Evolutionary conservation across 2,329 filamentous ascomycete species (phyloP), one percentile per base, ranked within the genome.

Genomic region (Epicoccum nigrum): DNA sequence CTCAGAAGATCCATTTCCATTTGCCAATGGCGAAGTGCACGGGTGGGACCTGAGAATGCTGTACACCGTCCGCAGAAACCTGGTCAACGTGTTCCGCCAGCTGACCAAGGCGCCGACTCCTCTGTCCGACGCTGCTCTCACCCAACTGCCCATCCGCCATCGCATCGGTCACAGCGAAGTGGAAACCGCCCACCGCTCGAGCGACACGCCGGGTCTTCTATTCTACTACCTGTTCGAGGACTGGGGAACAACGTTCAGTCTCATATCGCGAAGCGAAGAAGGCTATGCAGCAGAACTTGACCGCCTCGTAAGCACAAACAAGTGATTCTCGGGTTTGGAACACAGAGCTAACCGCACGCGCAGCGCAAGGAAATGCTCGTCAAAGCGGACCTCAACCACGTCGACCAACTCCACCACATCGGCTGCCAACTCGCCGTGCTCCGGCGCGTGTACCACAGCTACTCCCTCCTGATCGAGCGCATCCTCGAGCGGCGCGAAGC

Each of bases 201-300:
- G 79, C 2, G 84, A 86, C 59, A 79, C 80, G 1, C 80, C 84
- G 0, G 84, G 83, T 16, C 75, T 85, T 16, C 72, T 87, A 2
- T 86, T 87, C 70, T 87, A 86, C 66, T 87, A 86, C 60, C 72
- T 87, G 0, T 87, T 87, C 60, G 85, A 88, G 62, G 85, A 87
- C 63, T 87, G 85, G 76, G 78, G 79, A 28, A 82, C 83, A 3
- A 83, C 82, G 1, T 83, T 82, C 43, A 79, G 79, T 20, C 74
- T 87, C 9, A 74, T 87, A 11, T 80, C 77, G 8, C 60, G 79
- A 62, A 63, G 69, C 52, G 65, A 82, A 64, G 74, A 75, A 52
- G 75, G 76, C 20, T 81, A 80, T 47, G 75, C 73, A 8, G 66
- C 71, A 3, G 76, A 79, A 49, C 68, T 87, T 6, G 74, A 80